Conservation (phyloP, 2,329 filamentous ascomycete species). For the Ceratocystiopsis sp. region DNA sequence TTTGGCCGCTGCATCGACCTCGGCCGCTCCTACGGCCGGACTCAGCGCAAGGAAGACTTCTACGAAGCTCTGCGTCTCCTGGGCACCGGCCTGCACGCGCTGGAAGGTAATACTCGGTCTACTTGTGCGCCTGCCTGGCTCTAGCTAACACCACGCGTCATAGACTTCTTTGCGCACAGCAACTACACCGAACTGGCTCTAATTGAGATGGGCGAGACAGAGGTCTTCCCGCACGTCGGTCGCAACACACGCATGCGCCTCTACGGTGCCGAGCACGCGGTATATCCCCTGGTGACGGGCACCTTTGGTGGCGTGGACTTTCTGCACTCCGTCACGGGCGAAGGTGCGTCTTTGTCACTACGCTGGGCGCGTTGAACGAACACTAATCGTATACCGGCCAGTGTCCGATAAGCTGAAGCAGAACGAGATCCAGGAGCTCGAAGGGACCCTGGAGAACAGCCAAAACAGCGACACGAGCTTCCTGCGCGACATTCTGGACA, state of each 20-base stretch:
- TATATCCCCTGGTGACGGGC: constrained; percentile 75
- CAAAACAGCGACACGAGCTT: constrained; percentile 51
- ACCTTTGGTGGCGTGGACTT: constrained; percentile 95
- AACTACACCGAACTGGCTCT: constrained; percentile 83
- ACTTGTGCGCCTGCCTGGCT: too few species aligned
- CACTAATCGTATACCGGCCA: constrained; percentile 10
- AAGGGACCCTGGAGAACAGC: constrained; percentile 59
- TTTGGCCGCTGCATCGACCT: constrained; percentile 61
- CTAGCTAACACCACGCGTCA: constrained; percentile 11
- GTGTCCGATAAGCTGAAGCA: constrained; percentile 82
- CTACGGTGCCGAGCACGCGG: constrained; percentile 42
- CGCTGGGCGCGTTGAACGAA: not conserved
- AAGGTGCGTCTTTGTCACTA: constrained; percentile 24
- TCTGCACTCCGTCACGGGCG: constrained; percentile 66
- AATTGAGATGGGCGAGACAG: constrained; percentile 66
- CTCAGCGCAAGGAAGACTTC: constrained; percentile 55
- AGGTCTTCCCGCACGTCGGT: constrained; percentile 79
- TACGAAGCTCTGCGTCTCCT: constrained; percentile 75
- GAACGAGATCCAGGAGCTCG: constrained; percentile 75
- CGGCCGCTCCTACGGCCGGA: constrained; percentile 54
- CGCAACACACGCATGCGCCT: constrained; percentile 53
- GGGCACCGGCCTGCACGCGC: constrained; percentile 75
- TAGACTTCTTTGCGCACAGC: constrained; percentile 80
- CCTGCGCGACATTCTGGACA: constrained; percentile 62
- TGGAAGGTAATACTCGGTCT: constrained; percentile 40